Conservation (phyloP, 768 basidiomycete species). For the Saitozyma podzolica region DNA sequence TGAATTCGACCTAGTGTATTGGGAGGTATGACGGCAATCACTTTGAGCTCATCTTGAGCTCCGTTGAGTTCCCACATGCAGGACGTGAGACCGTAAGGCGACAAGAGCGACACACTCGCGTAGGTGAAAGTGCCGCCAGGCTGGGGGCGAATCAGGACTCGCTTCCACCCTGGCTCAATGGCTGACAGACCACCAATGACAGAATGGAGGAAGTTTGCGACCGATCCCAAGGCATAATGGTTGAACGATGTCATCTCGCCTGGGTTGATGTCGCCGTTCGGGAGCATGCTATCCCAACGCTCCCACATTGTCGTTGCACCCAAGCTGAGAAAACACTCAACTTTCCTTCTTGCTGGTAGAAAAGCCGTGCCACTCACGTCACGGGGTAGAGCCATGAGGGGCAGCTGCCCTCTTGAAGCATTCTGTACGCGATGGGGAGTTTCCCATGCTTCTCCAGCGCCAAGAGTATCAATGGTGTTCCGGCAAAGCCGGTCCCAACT, state of each 20-base stretch:
- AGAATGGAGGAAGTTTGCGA: conserved; percentile 31
- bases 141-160: conserved; percentile 20
- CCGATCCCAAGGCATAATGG: conserved; percentile 39
- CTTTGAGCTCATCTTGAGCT: conserved; percentile 12
- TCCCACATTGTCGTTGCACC: conserved; percentile 42
- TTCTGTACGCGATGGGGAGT: conserved; percentile 40
- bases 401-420: conserved; percentile 40
- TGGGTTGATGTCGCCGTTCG: conserved; percentile 34
- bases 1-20: conserved; percentile 29
- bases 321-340: conserved; percentile 3
- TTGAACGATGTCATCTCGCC: conserved; percentile 45
- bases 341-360: conserved; percentile 21
- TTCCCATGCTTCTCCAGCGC: conserved; percentile 27
- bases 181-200: conserved; percentile 27
- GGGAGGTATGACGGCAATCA: conserved; percentile 28
- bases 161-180: conserved; percentile 29
- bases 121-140: conserved; percentile 29
- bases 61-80: conserved; percentile 23
- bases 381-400: conserved; percentile 39
- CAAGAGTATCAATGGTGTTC: conserved; percentile 43
- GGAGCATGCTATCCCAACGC: conserved; percentile 38
- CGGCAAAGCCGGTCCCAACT: conserved; percentile 47
- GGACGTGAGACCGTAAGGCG: conserved; percentile 22
- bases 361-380: no score
- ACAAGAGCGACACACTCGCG: conserved; percentile 13